Conservation (phyloP, 495 filamentous ascomycete genomes). For the Lepraria neglecta region DNA sequence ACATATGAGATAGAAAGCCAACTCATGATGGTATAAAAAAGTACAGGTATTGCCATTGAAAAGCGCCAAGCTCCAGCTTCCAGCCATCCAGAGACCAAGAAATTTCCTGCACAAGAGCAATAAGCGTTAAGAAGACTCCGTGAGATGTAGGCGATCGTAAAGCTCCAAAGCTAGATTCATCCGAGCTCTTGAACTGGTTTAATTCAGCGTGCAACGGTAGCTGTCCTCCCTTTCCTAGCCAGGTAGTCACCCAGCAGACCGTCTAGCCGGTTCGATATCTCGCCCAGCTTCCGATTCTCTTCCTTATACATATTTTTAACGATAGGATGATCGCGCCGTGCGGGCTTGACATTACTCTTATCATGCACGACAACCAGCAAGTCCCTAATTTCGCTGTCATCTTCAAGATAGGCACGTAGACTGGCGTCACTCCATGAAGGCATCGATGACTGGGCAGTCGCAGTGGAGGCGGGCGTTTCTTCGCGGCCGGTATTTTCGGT, state of each 20-base stretch:
- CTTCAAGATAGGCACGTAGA: slow-evolving; percentile 84
- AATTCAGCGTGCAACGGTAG: background rate
- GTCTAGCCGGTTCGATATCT: slow-evolving; percentile 80
- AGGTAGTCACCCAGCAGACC: slow-evolving; percentile 80
- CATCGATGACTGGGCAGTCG: slow-evolving; percentile 36
- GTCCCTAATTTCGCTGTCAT: slow-evolving; percentile 84
- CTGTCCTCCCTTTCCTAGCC: slow-evolving; percentile 44
- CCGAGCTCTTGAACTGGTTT: background rate
- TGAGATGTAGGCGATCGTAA: no score
- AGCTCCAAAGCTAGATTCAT: no score
- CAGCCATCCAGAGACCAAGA: no score
- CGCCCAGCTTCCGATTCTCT: slow-evolving; percentile 70
- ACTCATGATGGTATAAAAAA: slow-evolving; percentile 14
- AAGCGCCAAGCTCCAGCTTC: background rate
- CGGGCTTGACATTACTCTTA: slow-evolving; percentile 70
- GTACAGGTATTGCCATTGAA: background rate
- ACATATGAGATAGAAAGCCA: slow-evolving; percentile 7
- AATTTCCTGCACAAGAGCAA: no score
- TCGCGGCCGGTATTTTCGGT: slow-evolving; percentile 33
- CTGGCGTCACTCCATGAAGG: slow-evolving; percentile 74
- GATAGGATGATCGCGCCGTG: slow-evolving; percentile 74
- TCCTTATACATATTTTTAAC: slow-evolving; percentile 75
- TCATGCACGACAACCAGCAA: slow-evolving; percentile 87
- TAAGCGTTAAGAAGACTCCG: no score
- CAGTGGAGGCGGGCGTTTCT: slow-evolving; percentile 38